Evolutionary conservation across 768 basidiomycete species (phyloP), one percentile per base, ranked within the genome.

Genomic region (Boletus sp.): DNA sequence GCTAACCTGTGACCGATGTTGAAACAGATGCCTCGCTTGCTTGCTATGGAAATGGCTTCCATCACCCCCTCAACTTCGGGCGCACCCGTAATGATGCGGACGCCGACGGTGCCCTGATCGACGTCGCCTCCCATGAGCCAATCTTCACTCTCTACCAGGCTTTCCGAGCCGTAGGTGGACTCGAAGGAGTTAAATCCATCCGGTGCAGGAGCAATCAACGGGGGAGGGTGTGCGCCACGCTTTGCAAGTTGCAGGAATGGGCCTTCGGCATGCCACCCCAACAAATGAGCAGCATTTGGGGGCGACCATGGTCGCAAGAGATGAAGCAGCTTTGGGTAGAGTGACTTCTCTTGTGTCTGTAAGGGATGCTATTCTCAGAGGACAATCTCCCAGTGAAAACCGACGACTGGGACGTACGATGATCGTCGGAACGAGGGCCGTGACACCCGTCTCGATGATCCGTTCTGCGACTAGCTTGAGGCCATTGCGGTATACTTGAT

Each of bases 211-310:
- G 83, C 69, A 32, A 92, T 83, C 71, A 83, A 84, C 4, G 83
- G 76, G 4, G 84, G 82, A 1, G 88, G 80, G 68, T 96, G 94
- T 2, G 90, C 91, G 3, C 94, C 94, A 44, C 89, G 85, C 69
- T 93, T 93, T n/a, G 80, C 79, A 40, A 83, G 73, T 53, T 92
- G 86, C 42, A 94, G 79, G 76, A 94, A 95, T 0, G 94, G 93
- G 0, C 94, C 94, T 72, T 96, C 94, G 29, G 83, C 90, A 62
- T 96, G 94, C 87, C 90, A 95, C 29, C 94, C 94, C 12, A 95
- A 81, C 4, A 93, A 71, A 35, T 82, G 86, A 0, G 93, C 92
- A 10, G 87, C 87, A 10, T 62, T 76, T 0, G 82, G 75, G 14
- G 83, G 80, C 14, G 84, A 82, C 65, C 83, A 84, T 1, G 91